Evolutionary conservation across 495 filamentous ascomycete genomes (phyloP).

Genomic region (Cryomyces antarcticus): DNA sequence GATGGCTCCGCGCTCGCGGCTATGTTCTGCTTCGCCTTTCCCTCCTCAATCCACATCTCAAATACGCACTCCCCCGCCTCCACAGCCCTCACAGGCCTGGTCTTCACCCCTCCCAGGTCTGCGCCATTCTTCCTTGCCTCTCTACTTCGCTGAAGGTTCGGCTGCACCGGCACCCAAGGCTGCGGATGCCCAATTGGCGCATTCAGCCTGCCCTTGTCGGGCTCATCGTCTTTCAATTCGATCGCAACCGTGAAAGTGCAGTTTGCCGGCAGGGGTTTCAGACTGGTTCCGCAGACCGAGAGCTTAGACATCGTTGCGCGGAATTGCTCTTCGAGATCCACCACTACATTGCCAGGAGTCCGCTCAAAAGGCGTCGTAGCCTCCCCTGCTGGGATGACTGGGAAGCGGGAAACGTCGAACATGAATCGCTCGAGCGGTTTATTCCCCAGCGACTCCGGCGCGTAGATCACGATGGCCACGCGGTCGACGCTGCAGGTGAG

Average conservation of each 20-base stretch:
- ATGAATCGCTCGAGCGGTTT: constrained; percentile 55
- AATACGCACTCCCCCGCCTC: constrained; percentile 44
- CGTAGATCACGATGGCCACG: constrained; percentile 60
- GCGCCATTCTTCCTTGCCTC: constrained; percentile 13
- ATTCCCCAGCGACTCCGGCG: constrained; percentile 15
- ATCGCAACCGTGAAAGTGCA: constrained; percentile 79
- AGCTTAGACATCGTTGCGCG: constrained; percentile 33
- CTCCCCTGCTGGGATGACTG: constrained; percentile 33
- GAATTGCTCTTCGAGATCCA: constrained; percentile 56
- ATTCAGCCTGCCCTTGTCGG: constrained; percentile 6
- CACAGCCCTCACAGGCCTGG: constrained; percentile 35
- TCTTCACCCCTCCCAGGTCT: constrained; percentile 19
- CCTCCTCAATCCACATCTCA: constrained; percentile 50
- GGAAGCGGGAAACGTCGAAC: constrained; percentile 64
- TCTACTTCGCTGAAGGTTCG: constrained; percentile 18
- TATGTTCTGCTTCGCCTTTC: constrained; percentile 12
- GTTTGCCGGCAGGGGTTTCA: constrained; percentile 45
- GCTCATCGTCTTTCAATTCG: constrained; percentile 55
- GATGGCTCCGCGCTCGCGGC: neutral
- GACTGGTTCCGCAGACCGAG: constrained; percentile 31
- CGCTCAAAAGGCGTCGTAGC: constrained; percentile 20
- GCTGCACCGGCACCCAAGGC: constrained; percentile 43
- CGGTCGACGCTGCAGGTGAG: constrained; percentile 45
- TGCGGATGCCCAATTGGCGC: constrained; percentile 53
- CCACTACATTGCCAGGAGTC: constrained; percentile 7